Conservation (phyloP, 768 basidiomycete species). For the Cyathus striatus region DNA sequence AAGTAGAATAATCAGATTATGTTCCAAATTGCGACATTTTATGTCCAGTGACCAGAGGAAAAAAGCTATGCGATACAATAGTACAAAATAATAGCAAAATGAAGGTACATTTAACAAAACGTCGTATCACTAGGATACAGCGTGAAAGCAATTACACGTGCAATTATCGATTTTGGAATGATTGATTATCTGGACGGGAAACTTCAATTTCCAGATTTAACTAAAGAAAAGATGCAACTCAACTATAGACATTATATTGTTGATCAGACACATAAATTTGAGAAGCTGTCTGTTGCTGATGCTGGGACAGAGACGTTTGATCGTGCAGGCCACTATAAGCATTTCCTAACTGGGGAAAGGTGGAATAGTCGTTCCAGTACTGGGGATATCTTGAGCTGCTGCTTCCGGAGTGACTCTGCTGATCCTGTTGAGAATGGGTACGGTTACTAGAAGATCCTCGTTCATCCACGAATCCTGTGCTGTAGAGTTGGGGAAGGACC, state of each 20-base stretch:
- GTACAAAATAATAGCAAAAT: background rate
- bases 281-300: constrained; percentile 9
- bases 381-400: constrained; percentile 40
- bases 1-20: background rate
- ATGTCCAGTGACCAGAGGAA: background rate
- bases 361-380: constrained; percentile 52
- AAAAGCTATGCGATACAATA: constrained; percentile 1
- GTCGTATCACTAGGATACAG: background rate
- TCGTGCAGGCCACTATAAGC: constrained; percentile 27
- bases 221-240: constrained; percentile 3
- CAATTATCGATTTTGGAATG: constrained; percentile 10
- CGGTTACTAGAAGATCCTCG: constrained; percentile 14
- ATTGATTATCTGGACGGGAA: constrained; percentile 10
- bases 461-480: constrained; percentile 63
- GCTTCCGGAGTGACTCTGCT: constrained; percentile 7
- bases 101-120: background rate
- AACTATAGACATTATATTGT: constrained; percentile 19
- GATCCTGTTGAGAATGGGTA: constrained; percentile 11
- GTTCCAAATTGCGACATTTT: background rate
- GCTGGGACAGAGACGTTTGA: constrained; percentile 1
- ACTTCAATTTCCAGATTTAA: background rate
- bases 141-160: background rate
- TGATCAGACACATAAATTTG: constrained; percentile 15
- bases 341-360: constrained; percentile 43
- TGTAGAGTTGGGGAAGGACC: constrained; percentile 70